phyloP scores from a whole-genome alignment of 75 land plant genomes.

The Sequoiadendron giganteum region DNA sequence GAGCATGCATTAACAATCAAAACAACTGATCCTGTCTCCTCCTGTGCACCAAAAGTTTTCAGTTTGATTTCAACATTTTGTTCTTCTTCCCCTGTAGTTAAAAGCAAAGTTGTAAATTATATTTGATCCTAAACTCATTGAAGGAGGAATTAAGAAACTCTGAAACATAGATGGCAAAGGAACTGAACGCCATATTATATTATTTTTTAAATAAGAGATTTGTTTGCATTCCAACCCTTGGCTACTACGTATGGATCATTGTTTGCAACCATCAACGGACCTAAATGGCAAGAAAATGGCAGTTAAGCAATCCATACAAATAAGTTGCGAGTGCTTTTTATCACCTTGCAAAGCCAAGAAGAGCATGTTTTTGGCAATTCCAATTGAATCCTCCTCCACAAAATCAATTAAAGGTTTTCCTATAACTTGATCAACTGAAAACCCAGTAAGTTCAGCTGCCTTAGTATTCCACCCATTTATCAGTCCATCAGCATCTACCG shows the following conservation, averaged over 20 bases:
- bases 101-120: neutral
- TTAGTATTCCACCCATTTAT: slow-evolving; percentile 90
- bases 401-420: slow-evolving; percentile 59
- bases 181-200: neutral
- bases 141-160: neutral
- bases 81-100: slow-evolving; percentile 73
- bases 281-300: neutral
- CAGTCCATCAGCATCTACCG: slow-evolving; percentile 65
- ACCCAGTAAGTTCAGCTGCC: slow-evolving; percentile 82
- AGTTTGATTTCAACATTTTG: slow-evolving; percentile 76
- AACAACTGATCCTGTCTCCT: slow-evolving; percentile 55
- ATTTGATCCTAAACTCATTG: neutral
- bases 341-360: slow-evolving; percentile 71
- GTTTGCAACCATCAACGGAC: neutral
- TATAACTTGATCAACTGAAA: slow-evolving; percentile 58
- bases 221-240: neutral
- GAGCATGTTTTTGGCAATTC: slow-evolving; percentile 58
- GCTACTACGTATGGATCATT: neutral
- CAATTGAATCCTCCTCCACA: slow-evolving; percentile 60
- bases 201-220: neutral
- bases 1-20: slow-evolving; percentile 81
- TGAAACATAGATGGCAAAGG: neutral
- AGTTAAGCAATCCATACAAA: neutral
- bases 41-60: slow-evolving; percentile 57
- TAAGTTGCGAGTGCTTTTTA: neutral